Conservation (phyloP, 202 grass and related monocot genomes). For the Setaria viridis region DNA sequence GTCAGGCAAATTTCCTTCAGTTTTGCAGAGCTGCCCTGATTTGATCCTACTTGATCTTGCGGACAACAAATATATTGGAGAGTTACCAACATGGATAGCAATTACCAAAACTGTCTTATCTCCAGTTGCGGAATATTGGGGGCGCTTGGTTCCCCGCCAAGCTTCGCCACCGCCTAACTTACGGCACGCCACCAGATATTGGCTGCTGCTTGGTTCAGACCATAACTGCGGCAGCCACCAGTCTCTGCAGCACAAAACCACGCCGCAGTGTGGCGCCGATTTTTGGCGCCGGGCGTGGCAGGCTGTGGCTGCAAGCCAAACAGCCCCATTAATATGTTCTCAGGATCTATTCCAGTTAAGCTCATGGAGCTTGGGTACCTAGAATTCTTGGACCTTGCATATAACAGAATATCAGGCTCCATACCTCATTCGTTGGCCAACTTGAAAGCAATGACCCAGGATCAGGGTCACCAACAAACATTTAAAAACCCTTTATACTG, state of each 20-base stretch:
- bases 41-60: slow-evolving; percentile 50
- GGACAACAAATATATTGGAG: slow-evolving; percentile 35
- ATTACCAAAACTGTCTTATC: slow-evolving; percentile 24
- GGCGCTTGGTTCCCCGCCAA: too few relatives aligned
- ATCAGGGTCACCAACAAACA: background rate
- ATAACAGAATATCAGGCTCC: slow-evolving; percentile 44
- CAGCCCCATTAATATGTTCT: slow-evolving; percentile 39
- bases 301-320: too few relatives aligned
- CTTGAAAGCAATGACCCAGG: slow-evolving; percentile 23
- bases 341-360: slow-evolving; percentile 40
- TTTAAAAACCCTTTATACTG: background rate
- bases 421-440: slow-evolving; percentile 30
- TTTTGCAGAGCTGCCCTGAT: slow-evolving; percentile 36
- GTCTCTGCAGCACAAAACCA: too few relatives aligned
- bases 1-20: slow-evolving; percentile 34
- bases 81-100: slow-evolving; percentile 49
- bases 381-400: slow-evolving; percentile 49
- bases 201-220: too few relatives aligned
- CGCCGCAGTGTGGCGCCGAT: too few relatives aligned
- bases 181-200: too few relatives aligned
- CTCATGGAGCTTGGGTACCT: slow-evolving; percentile 13
- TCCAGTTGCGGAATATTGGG: slow-evolving; percentile 5
- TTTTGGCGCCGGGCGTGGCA: too few relatives aligned
- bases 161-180: too few relatives aligned
- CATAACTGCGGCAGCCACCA: too few relatives aligned